Evolutionary conservation across 2,329 filamentous ascomycete species (phyloP).

Genomic region (Fusarium oxysporum): DNA sequence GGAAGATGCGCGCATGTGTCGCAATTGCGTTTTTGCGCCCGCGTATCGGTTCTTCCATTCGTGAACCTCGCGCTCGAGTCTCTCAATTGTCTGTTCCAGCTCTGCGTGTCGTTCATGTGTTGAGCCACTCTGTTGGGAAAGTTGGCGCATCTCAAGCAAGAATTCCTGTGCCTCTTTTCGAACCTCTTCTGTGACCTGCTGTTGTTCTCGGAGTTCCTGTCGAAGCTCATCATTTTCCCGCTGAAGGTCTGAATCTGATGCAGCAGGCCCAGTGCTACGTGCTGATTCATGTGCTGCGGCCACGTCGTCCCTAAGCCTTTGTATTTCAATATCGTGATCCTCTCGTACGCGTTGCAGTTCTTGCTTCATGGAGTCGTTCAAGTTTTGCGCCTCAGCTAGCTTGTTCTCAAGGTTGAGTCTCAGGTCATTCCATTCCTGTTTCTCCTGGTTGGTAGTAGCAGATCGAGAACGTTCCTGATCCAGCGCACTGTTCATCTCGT

Average conservation of each 20-base stretch:
- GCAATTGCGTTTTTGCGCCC: conserved; percentile 86
- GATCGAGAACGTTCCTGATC: conserved; percentile 68
- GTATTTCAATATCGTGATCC: conserved; percentile 73
- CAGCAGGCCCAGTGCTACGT: conserved; percentile 41
- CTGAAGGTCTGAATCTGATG: conserved; percentile 66
- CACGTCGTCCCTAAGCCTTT: conserved; percentile 72
- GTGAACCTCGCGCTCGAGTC: conserved; percentile 84
- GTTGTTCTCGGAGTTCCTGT: conserved; percentile 75
- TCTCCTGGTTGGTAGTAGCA: conserved; percentile 68
- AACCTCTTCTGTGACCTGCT: conserved; percentile 87
- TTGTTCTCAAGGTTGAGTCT: conserved; percentile 77
- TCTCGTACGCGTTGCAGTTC: conserved; percentile 80
- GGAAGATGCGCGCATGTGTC: conserved; percentile 83
- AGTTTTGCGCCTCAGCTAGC: conserved; percentile 76
- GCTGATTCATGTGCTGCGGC: conserved; percentile 60
- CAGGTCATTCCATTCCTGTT: conserved; percentile 76
- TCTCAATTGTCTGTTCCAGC: conserved; percentile 78
- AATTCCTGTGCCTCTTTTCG: conserved; percentile 85
- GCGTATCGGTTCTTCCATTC: conserved; percentile 94
- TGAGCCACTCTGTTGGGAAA: conserved; percentile 83
- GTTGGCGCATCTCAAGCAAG: conserved; percentile 86
- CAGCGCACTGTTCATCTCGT: conserved; percentile 66
- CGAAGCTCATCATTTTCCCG: conserved; percentile 78
- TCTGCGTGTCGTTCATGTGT: conserved; percentile 86
- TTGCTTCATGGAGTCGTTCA: conserved; percentile 83